A percentile compares a stretch with the other conserved stretches of the same genome.
phyloP scores from a whole-genome alignment of 257 asterid species.

The Solanum lignicaule region DNA sequence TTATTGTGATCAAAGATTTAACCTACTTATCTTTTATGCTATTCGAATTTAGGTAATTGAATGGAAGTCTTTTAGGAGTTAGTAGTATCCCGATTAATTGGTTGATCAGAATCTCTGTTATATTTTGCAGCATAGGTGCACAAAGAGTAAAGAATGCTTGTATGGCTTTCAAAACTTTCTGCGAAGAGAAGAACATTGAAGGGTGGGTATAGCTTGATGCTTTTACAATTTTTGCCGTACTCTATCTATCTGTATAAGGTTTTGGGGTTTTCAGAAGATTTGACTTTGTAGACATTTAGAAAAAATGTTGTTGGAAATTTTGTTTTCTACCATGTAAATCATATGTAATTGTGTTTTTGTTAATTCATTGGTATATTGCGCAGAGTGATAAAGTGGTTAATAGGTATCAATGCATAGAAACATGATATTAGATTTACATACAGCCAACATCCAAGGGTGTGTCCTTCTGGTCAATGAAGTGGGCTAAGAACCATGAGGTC shows the following conservation, averaged over 20 bases:
- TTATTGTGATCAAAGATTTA: not conserved
- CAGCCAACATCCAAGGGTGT: not conserved
- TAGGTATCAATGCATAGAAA: not conserved
- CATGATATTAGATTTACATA: not conserved
- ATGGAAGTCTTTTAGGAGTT: not conserved
- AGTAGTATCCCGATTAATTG: not conserved
- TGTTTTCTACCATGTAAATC: not conserved
- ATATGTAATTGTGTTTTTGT: not conserved
- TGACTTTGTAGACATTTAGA: not conserved
- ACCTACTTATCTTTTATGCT: not conserved
- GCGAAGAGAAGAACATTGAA: slow-evolving; percentile 22
- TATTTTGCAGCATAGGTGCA: slow-evolving; percentile 53
- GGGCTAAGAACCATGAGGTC: not conserved
- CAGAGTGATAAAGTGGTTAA: not conserved
- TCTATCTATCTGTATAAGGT: not conserved
- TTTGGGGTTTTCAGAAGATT: not conserved
- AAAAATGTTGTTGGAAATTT: not conserved
- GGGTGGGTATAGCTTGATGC: slow-evolving; percentile 15
- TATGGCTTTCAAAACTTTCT: slow-evolving; percentile 16
- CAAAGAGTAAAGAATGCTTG: slow-evolving; percentile 55
- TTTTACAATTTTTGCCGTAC: not conserved
- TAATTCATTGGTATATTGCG: not conserved
- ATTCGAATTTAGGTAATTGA: not conserved
- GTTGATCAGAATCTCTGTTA: not conserved
- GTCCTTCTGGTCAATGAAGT: not conserved